Evolutionary conservation across 345 rosid genomes (phyloP), one percentile per base, ranked within the genome.

Genomic region (Euclidium syriacum): DNA sequence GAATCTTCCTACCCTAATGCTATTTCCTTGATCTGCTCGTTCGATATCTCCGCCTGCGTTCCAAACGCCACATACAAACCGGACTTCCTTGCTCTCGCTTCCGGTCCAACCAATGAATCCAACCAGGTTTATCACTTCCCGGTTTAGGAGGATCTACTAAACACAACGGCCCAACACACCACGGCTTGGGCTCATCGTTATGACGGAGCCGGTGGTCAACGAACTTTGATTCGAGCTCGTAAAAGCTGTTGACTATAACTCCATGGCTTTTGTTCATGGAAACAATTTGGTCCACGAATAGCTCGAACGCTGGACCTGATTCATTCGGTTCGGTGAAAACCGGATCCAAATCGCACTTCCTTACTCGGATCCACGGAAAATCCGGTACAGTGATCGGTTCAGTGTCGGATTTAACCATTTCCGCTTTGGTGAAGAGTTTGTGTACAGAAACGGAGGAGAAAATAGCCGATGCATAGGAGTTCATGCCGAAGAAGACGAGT

Each of bases 11-110:
- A 59, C 16, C 88, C 97, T 3, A 2, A 26, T 4, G 80, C 74
- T 35, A 83, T 79, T 49, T 90, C 85, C n/a, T 62, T 71, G 30
- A 86, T 64, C 52, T 86, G 90, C 6, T 72, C 74, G 0, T 44
- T 9, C 4, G 86, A 72, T 16, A 85, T 62, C 57, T 81, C 88
- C 0, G 83, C 78, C 17, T 90, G 95, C 6, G 97, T 69, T 43
- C 95, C 97, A 51, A 86, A 86, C 3, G 91, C 95, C 1, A 80
- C 86, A 43, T 86, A 86, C 15, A 90, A 54, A 86, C 90, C 0
- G 85, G 30, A 14, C 59, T 48, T 2, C 80, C 80, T 11, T 75
- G 52, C 3, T 70, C 77, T 7, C 6, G 68, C 59, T 80, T 81
- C 41, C 60, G 34, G 72, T 90, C 85, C 33, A 86, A 79, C 91